Evolutionary conservation across 2,329 filamentous ascomycete species (phyloP).

Genomic region (Graphilbum ipis-grandicollis): DNA sequence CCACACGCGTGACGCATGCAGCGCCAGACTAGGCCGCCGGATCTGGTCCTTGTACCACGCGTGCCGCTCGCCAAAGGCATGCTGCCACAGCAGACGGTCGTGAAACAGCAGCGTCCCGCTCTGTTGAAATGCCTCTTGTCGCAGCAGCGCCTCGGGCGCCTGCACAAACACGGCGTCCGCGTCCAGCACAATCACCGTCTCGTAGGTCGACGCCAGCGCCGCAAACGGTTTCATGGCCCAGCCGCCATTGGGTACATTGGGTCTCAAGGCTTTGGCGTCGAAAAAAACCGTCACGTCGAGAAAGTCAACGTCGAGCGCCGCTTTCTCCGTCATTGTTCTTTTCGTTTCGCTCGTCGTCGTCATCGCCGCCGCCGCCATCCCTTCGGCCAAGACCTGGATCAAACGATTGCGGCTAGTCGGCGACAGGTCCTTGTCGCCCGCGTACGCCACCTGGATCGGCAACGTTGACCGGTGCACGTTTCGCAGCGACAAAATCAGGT

Average conservation of each 20-base stretch:
- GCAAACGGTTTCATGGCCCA: conserved; percentile 3
- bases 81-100: conserved; percentile 3
- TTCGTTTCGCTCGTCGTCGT: too few species aligned
- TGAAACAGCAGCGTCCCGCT: conserved; percentile 1
- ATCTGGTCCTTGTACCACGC: conserved; percentile 3
- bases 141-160: conserved; percentile 1
- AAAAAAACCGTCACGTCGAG: conserved; percentile 1
- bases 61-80: not conserved
- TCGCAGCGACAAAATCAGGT: conserved; percentile 1
- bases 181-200: conserved; percentile 2
- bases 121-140: not conserved
- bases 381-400: too few species aligned
- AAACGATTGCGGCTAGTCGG: not conserved
- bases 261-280: not conserved
- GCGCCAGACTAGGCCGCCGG: conserved; percentile 2
- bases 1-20: conserved; percentile 1
- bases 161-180: conserved; percentile 3
- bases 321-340: not conserved
- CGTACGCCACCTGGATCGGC: conserved; percentile 2
- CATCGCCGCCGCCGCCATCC: too few species aligned
- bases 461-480: not conserved
- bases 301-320: not conserved
- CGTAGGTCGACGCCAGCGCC: conserved; percentile 2
- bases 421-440: conserved; percentile 2
- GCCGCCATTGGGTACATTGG: not conserved